phyloP scores from a whole-genome alignment of 108 stramenopile genomes.

The Cyclotella distinguenda region DNA sequence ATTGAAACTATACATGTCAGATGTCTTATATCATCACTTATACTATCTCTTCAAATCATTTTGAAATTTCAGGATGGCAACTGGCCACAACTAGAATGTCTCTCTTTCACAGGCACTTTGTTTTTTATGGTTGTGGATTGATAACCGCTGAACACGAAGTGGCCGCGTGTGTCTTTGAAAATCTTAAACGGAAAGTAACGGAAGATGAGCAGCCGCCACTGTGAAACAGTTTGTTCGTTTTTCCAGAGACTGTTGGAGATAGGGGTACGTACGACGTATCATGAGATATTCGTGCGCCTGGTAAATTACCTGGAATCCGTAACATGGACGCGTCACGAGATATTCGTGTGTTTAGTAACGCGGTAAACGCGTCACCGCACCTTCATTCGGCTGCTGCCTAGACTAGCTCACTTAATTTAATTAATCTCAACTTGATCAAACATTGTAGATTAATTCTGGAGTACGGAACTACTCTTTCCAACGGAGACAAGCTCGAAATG shows the following conservation, averaged over 20 bases:
- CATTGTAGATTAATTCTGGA: too few relatives aligned
- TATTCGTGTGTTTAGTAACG: too few relatives aligned
- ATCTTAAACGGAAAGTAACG: slow-evolving; percentile 13
- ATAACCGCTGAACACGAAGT: slow-evolving; percentile 75
- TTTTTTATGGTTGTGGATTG: slow-evolving; percentile 86
- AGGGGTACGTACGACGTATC: too few relatives aligned
- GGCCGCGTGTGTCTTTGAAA: too few relatives aligned
- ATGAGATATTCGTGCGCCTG: too few relatives aligned
- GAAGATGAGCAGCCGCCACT: slow-evolving; percentile 86
- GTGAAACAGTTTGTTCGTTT: slow-evolving; percentile 98
- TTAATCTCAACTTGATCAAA: too few relatives aligned
- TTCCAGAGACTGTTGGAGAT: slow-evolving; percentile 68
- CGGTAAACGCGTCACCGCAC: too few relatives aligned
- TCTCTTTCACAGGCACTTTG: slow-evolving; percentile 86
- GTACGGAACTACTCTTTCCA: too few relatives aligned
- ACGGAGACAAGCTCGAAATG: slow-evolving; percentile 91
- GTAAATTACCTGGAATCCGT: too few relatives aligned
- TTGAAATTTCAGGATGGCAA: slow-evolving; percentile 28
- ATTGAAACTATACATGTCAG: neutral
- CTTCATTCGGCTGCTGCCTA: too few relatives aligned
- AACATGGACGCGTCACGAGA: too few relatives aligned
- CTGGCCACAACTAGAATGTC: slow-evolving; percentile 60
- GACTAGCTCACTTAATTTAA: too few relatives aligned
- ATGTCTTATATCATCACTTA: neutral
- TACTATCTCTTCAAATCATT: neutral